Percentiles rank a stretch among this genome's conserved stretches.
Conservation (phyloP, 495 filamentous ascomycete genomes). For the Penicillium cosmopolitanum region DNA sequence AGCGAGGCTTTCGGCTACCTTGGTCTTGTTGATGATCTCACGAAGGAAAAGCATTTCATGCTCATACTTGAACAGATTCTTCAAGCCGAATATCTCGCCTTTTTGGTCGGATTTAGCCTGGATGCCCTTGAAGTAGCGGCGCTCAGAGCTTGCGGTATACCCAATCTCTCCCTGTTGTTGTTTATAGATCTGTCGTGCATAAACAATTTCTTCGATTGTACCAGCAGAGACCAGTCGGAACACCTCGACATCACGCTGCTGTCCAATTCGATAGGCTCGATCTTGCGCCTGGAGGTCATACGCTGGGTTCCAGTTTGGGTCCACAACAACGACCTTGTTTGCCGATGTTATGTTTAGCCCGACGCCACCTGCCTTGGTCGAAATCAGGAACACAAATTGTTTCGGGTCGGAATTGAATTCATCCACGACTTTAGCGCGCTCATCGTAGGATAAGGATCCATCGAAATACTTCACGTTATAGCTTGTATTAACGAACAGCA, state of each 20-base stretch:
- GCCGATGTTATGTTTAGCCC: slow-evolving; percentile 96
- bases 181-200: slow-evolving; percentile 97
- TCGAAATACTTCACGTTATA: slow-evolving; percentile 94
- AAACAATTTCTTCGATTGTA: slow-evolving; percentile 97
- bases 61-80: slow-evolving; percentile 85
- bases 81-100: slow-evolving; percentile 92
- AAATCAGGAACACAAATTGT: slow-evolving; percentile 96
- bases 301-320: slow-evolving; percentile 96
- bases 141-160: slow-evolving; percentile 89
- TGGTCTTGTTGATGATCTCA: slow-evolving; percentile 97
- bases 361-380: slow-evolving; percentile 86
- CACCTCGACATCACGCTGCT: slow-evolving; percentile 91
- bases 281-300: slow-evolving; percentile 96
- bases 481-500: slow-evolving; percentile 84
- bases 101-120: slow-evolving; percentile 80
- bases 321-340: slow-evolving; percentile 97
- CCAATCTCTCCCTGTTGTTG: slow-evolving; percentile 98
- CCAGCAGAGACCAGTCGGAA: slow-evolving; percentile 92
- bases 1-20: slow-evolving; percentile 88
- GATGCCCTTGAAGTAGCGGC: slow-evolving; percentile 94
- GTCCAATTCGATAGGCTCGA: slow-evolving; percentile 94
- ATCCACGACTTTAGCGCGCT: slow-evolving; percentile 76
- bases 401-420: slow-evolving; percentile 88
- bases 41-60: slow-evolving; percentile 78
- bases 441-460: slow-evolving; percentile 83